These are phyloP conservation scores for Cercospora nicotianae DNA, from an alignment of 2,329 filamentous ascomycete species.

Conservation along the genomic window DNA sequence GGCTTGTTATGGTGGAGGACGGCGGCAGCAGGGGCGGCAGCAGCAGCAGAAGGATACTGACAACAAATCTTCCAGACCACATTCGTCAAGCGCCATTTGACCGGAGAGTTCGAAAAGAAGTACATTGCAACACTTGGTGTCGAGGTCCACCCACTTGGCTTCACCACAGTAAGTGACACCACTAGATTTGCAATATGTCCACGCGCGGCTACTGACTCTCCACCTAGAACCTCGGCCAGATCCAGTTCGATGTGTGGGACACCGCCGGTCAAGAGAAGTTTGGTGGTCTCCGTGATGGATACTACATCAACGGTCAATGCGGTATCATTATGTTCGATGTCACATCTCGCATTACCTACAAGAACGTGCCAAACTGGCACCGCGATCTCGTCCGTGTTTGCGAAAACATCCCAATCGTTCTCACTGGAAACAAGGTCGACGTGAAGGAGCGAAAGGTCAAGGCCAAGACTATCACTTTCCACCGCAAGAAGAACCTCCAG, in stretches of 20 bases:
- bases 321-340: conserved; percentile 99
- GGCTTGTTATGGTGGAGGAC: not conserved
- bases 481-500: conserved; percentile 99
- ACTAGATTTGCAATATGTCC: conserved; percentile 23
- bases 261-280: conserved; percentile 99
- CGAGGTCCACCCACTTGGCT: conserved; percentile 96
- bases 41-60: conserved; percentile 19
- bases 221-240: conserved; percentile 79
- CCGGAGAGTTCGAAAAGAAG: conserved; percentile 99
- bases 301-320: conserved; percentile 99
- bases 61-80: conserved; percentile 68
- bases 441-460: conserved; percentile 99
- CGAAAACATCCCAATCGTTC: conserved; percentile 98
- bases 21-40: conserved; percentile 17
- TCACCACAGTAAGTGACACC: conserved; percentile 78
- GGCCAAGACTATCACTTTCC: conserved; percentile 99
- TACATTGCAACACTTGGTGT: conserved; percentile 99
- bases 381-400: conserved; percentile 98
- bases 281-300: conserved; percentile 96
- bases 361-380: conserved; percentile 99
- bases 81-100: conserved; percentile 99
- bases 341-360: conserved; percentile 99
- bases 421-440: conserved; percentile 99
- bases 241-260: conserved; percentile 99
- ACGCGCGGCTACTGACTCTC: conserved; percentile 3